phyloP scores from a whole-genome alignment of 768 basidiomycete genomes.

The Mycena galopus region DNA sequence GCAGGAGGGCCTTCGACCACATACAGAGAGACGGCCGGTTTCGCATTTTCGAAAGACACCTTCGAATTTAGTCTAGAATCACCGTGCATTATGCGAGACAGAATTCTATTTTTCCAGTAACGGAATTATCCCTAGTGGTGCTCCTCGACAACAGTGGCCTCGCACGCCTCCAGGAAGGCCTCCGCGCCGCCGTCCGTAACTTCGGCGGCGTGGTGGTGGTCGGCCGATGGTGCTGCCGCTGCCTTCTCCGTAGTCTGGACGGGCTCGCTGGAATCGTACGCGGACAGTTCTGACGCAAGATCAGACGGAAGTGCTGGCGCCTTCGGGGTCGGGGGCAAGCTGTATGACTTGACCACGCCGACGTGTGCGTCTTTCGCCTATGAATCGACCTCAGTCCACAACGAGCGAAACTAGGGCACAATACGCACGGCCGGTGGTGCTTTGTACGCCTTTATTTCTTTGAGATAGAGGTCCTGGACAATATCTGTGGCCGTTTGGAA shows the following conservation, averaged over 20 bases:
- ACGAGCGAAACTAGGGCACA: neutral
- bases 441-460: slow-evolving; percentile 39
- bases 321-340: slow-evolving; percentile 79
- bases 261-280: slow-evolving; percentile 89
- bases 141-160: slow-evolving; percentile 80
- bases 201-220: slow-evolving; percentile 49
- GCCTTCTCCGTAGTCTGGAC: slow-evolving; percentile 56
- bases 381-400: slow-evolving; percentile 1
- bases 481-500: slow-evolving; percentile 23
- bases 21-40: too few species aligned
- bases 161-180: slow-evolving; percentile 83
- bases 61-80: neutral
- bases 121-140: slow-evolving; percentile 54
- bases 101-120: slow-evolving; percentile 29
- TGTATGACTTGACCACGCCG: slow-evolving; percentile 86
- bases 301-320: slow-evolving; percentile 83
- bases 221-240: slow-evolving; percentile 43
- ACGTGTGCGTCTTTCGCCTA: slow-evolving; percentile 94
- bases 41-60: neutral
- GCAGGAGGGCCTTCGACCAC: too few species aligned
- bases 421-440: slow-evolving; percentile 18
- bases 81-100: slow-evolving; percentile 4
- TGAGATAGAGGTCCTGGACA: slow-evolving; percentile 38
- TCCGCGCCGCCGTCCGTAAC: slow-evolving; percentile 72
- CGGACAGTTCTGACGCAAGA: slow-evolving; percentile 88